Evolutionary conservation across 2,329 filamentous ascomycete genomes (phyloP).

Genomic region (Hymenotorrendiella dingleyae): DNA sequence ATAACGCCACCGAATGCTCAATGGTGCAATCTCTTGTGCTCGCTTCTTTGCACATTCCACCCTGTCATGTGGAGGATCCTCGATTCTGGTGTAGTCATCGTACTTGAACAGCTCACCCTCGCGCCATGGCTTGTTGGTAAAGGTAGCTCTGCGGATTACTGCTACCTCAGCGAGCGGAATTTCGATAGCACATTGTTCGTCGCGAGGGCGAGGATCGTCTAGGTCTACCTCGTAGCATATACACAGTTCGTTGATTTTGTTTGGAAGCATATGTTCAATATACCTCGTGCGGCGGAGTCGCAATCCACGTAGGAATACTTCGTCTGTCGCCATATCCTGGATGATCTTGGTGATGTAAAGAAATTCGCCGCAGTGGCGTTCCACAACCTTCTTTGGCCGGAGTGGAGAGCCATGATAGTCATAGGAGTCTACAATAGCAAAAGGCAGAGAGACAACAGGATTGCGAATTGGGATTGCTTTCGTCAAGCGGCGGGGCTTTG

Average conservation of each 20-base stretch:
- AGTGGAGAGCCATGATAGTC: too few relatives aligned
- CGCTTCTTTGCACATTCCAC: background rate
- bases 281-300: slow-evolving; percentile 32
- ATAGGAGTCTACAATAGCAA: too few relatives aligned
- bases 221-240: slow-evolving; percentile 34
- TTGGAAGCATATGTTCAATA: slow-evolving; percentile 30
- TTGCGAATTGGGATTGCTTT: too few relatives aligned
- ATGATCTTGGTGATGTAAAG: slow-evolving; percentile 35
- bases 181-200: slow-evolving; percentile 38
- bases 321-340: slow-evolving; percentile 19
- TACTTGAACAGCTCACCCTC: background rate
- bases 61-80: background rate
- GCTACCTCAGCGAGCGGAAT: slow-evolving; percentile 36
- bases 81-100: background rate
- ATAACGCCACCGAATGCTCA: background rate
- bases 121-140: slow-evolving; percentile 12
- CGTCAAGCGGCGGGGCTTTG: too few relatives aligned
- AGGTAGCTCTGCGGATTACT: slow-evolving; percentile 37
- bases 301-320: slow-evolving; percentile 36
- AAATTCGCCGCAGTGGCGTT: slow-evolving; percentile 28
- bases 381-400: slow-evolving; percentile 20
- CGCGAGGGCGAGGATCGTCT: slow-evolving; percentile 29
- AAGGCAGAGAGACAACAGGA: too few relatives aligned
- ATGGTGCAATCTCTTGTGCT: background rate
- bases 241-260: slow-evolving; percentile 40